phyloP scores from a whole-genome alignment of 2,329 filamentous ascomycete species.

The Albifimbria verrucaria region DNA sequence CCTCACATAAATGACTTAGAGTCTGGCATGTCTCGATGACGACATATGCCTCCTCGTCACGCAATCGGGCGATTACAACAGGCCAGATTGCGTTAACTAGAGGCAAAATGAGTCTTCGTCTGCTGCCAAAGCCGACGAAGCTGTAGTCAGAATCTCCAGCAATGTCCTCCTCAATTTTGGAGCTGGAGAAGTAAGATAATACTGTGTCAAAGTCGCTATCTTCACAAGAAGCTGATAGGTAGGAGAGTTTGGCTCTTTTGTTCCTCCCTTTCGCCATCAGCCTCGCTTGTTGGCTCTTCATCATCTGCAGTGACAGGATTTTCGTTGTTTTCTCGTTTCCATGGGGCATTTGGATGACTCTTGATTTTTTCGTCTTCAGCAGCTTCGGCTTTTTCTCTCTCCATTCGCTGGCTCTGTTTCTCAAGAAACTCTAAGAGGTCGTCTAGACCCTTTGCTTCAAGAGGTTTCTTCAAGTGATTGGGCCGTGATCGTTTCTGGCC shows the following conservation, averaged over 20 bases:
- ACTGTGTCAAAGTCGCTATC: slow-evolving; percentile 80
- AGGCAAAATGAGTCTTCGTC: slow-evolving; percentile 85
- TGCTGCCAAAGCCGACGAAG: slow-evolving; percentile 66
- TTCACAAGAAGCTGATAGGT: slow-evolving; percentile 78
- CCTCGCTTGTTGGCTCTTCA: slow-evolving; percentile 29
- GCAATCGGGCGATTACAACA: slow-evolving; percentile 65
- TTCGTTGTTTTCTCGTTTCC: slow-evolving; percentile 21
- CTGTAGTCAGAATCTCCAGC: slow-evolving; percentile 70
- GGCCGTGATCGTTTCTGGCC: slow-evolving; percentile 30
- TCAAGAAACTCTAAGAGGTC: slow-evolving; percentile 58
- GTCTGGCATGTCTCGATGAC: slow-evolving; percentile 67
- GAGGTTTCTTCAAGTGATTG: slow-evolving; percentile 39
- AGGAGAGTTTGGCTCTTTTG: slow-evolving; percentile 67
- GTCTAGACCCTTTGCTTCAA: slow-evolving; percentile 32
- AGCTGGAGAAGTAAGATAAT: slow-evolving; percentile 85
- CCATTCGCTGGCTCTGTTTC: slow-evolving; percentile 41
- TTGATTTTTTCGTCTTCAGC: slow-evolving; percentile 21
- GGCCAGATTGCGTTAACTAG: slow-evolving; percentile 91
- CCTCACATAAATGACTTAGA: slow-evolving; percentile 63
- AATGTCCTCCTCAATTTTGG: slow-evolving; percentile 75
- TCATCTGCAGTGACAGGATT: slow-evolving; percentile 18
- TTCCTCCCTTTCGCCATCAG: slow-evolving; percentile 29
- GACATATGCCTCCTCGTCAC: slow-evolving; percentile 66
- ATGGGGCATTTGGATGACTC: slow-evolving; percentile 31
- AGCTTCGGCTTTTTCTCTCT: slow-evolving; percentile 33